Percentiles rank a stretch among this genome's conserved stretches.
phyloP scores from a whole-genome alignment of 768 basidiomycete genomes.

The Paxillus involutus region DNA sequence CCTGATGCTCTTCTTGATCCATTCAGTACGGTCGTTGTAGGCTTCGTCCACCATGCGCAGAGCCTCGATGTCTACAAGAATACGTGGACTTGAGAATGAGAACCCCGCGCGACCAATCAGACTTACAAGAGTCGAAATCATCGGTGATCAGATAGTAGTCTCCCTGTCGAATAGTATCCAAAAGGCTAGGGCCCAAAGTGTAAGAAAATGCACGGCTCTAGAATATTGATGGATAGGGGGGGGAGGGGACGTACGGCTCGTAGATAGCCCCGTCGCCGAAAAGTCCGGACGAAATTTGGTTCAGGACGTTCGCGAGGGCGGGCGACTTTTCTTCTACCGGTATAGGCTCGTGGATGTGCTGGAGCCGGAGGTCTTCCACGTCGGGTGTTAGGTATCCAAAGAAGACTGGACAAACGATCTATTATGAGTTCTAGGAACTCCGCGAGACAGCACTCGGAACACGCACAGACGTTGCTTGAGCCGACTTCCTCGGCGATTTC shows the following conservation, averaged over 20 bases:
- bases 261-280: conserved; percentile 85
- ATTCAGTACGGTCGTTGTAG: conserved; percentile 79
- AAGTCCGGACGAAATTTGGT: conserved; percentile 70
- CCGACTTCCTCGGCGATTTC: conserved; percentile 97
- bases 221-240: conserved; percentile 10
- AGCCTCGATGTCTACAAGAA: conserved; percentile 70
- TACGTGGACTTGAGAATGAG: background rate
- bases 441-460: conserved; percentile 5
- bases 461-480: conserved; percentile 88
- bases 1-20: conserved; percentile 89
- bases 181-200: conserved; percentile 42
- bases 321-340: conserved; percentile 84
- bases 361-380: conserved; percentile 84
- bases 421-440: background rate
- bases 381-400: conserved; percentile 86
- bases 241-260: conserved; percentile 65
- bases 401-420: conserved; percentile 59
- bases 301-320: conserved; percentile 74
- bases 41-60: conserved; percentile 86
- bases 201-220: conserved; percentile 10
- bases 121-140: conserved; percentile 90
- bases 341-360: conserved; percentile 81
- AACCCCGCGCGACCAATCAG: background rate
- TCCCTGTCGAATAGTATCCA: conserved; percentile 74
- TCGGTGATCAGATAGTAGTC: conserved; percentile 85